Evolutionary conservation across 306 rosid genomes (phyloP), one percentile per base, ranked within the genome.

Genomic region (Malus fusca): DNA sequence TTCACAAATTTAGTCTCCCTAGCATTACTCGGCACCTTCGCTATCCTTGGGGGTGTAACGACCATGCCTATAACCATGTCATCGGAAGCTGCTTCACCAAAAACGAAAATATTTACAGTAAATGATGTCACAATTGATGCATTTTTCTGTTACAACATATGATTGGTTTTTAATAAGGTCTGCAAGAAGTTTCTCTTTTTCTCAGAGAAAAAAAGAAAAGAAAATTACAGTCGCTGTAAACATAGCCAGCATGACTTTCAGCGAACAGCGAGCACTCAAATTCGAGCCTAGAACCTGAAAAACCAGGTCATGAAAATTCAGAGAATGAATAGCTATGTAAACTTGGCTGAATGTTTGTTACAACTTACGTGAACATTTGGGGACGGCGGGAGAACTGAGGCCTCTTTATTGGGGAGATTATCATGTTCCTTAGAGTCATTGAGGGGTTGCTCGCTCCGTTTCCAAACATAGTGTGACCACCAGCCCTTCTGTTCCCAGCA

Each of bases 311-410:
- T 17, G 75, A 75, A 77, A 42, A 72, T 56, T 43, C 63, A n/a
- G 51, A 25, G 69, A 72, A 62, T 76, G 37, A 33, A 68, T 23
- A 14, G 69, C 23, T 4, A 28, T 14, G 55, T 73, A 63, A 68
- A 25, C 65, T 66, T 75, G 18, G 59, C 8, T 61, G 77, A 72
- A 46, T 61, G 42, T 42, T 55, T 69, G 62, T 52, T 65, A 26
- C 15, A 61, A 68, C 89, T 88, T 83, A 95, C 92, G 96, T 88
- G 88, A 95, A 95, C 82, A 95, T 58, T 22, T 95, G 95, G 67
- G 89, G 80, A 71, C 98, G 97, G 77, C 97, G 97, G 28, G 98
- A 88, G 82, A 86, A 97, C 85, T 90, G 97, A 78, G 98, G 98
- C 75, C 99, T 86, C 79, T 95, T 95, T 60, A 95, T 92, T 75